Conservation (phyloP, 2,329 filamentous ascomycete genomes). For the Westerdykella sp. region DNA sequence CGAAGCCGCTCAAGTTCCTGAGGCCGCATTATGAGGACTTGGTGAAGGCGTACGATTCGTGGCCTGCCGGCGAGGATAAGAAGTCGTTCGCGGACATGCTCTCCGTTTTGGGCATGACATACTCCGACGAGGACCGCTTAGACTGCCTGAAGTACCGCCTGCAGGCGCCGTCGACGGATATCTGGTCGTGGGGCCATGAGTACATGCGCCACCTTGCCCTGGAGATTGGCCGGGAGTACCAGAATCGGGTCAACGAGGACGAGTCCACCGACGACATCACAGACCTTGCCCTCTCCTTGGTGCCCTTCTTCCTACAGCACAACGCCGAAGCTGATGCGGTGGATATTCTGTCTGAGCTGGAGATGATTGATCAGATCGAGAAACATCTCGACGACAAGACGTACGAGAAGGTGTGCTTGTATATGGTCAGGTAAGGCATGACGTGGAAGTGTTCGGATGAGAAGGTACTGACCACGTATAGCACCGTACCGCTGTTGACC, state of each 20-base stretch:
- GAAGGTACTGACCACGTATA: constrained; percentile 21
- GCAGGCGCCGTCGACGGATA: constrained; percentile 81
- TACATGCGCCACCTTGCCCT: constrained; percentile 93
- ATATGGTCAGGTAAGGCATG: constrained; percentile 71
- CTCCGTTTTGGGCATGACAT: constrained; percentile 98
- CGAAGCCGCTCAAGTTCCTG: constrained; percentile 96
- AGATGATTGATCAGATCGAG: constrained; percentile 90
- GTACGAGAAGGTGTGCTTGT: constrained; percentile 86
- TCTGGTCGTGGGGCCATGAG: constrained; percentile 97
- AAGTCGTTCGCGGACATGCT: constrained; percentile 84
- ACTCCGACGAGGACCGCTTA: constrained; percentile 90
- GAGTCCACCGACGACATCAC: constrained; percentile 77
- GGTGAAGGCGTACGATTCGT: constrained; percentile 80
- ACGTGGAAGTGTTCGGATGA: background rate
- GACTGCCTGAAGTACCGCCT: constrained; percentile 96
- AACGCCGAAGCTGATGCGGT: constrained; percentile 98
- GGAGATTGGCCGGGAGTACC: constrained; percentile 93
- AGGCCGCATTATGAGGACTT: constrained; percentile 92
- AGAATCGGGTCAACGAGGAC: constrained; percentile 77
- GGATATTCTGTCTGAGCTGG: constrained; percentile 91
- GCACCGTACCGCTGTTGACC: constrained; percentile 95
- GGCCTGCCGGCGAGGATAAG: constrained; percentile 79
- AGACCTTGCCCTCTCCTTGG: constrained; percentile 74
- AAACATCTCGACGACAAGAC: constrained; percentile 91
- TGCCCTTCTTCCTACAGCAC: constrained; percentile 93